Evolutionary conservation across 805 yeast genomes (phyloP), one percentile per base, ranked within the genome.

Genomic region (Candida andamanensis): DNA sequence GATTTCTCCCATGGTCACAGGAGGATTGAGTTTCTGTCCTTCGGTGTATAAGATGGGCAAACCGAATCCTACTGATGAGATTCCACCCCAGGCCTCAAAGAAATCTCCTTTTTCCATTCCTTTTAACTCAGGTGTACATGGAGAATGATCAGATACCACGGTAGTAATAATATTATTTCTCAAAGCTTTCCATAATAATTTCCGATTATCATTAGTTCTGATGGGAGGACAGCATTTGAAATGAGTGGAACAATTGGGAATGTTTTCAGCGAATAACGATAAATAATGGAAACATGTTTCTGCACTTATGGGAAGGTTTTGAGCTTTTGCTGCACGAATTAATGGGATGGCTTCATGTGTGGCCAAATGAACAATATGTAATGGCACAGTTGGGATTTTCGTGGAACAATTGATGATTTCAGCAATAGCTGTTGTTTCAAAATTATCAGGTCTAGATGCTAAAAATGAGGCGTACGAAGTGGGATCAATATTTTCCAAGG

Each of bases 161-260:
- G 95, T 78, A 11, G 84, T 74, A 39, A 89, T 80, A 19, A 78
- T 61, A 22, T 76, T 78, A 15, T 69, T 68, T 33, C 73, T 54
- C 20, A 90, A 63, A 0, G 90, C 97, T 35, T 70, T 60, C 97
- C 97, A 90, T 28, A 89, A 69, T 22, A 72, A 66, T 26, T 68
- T 57, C 44, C 92, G 70, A 56, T 90, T 90, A 26, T 69, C 68
- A 41, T 80, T 78, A 1, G 82, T 65, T 39, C 97, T 67, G 44
- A 89, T 89, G 2, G 97, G 97, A 1, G 97, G 97, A 55, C 96
- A 90, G 52, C 96, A 90, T 58, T 89, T 89, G 70, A 72, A 85
- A 49, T 80, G 85, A 4, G 96, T 89, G 10, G 80, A 77, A 32
- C 85, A 76, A 46, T 78, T 72, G 13, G 86, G 79, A 33, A 89